Evolutionary conservation across 495 filamentous ascomycete species (phyloP).

Genomic region (Tricharina praecox): DNA sequence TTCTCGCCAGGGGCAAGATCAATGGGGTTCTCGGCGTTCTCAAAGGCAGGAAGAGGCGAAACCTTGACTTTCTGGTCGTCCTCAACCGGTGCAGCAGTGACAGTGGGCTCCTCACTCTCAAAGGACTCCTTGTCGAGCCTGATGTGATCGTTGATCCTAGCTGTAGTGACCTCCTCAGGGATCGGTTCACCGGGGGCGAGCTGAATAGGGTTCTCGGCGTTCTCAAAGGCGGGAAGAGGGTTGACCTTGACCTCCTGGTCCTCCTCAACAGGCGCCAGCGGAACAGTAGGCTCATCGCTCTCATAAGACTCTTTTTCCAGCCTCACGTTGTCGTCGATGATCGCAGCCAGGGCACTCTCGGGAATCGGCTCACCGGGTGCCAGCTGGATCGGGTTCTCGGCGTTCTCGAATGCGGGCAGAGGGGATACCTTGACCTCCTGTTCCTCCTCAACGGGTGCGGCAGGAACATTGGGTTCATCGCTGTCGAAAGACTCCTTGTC

Average conservation of each 20-base stretch:
- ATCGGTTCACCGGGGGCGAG: conserved; percentile 48
- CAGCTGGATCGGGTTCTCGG: conserved; percentile 62
- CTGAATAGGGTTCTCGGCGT: conserved; percentile 57
- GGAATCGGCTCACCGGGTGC: conserved; percentile 63
- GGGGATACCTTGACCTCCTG: conserved; percentile 36
- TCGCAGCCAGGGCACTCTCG: not conserved
- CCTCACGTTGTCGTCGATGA: conserved; percentile 41
- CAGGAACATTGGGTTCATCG: conserved; percentile 33
- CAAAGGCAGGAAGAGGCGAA: conserved; percentile 61
- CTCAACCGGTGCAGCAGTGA: conserved; percentile 27
- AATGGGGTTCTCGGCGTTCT: conserved; percentile 63
- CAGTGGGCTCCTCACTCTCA: conserved; percentile 44
- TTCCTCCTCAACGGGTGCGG: not conserved
- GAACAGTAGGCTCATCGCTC: conserved; percentile 37
- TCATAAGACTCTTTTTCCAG: conserved; percentile 73
- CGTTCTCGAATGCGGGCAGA: conserved; percentile 56
- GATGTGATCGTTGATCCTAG: conserved; percentile 37
- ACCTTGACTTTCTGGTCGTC: conserved; percentile 29
- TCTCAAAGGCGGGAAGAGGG: conserved; percentile 3
- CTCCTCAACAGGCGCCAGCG: not conserved
- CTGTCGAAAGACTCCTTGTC: conserved; percentile 74
- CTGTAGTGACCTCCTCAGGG: not conserved
- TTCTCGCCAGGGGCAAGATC: conserved; percentile 58
- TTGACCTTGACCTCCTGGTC: conserved; percentile 21
- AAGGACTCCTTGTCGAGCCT: conserved; percentile 68